phyloP scores from a whole-genome alignment of 345 rosid species.

The Diplotaxis tenuifolia region DNA sequence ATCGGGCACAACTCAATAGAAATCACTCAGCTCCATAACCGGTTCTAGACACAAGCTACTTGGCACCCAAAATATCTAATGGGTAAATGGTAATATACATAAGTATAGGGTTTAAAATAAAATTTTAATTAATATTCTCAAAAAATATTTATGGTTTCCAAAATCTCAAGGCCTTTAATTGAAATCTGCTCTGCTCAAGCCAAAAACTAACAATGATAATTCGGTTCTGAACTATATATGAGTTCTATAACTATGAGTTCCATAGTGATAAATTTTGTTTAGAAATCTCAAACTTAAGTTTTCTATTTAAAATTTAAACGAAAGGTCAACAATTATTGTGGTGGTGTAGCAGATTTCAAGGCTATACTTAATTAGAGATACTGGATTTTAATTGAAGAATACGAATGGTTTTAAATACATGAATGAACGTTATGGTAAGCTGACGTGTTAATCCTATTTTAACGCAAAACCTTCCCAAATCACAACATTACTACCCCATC shows the following conservation, averaged over 20 bases:
- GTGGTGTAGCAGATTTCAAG: neutral
- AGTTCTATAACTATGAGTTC: neutral
- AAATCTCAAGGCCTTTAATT: no score
- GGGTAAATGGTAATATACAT: no score
- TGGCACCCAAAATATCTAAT: no score
- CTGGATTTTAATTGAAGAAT: neutral
- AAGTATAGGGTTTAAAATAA: no score
- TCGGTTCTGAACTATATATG: constrained; percentile 3
- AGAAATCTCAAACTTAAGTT: neutral
- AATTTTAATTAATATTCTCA: no score
- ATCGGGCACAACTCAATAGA: constrained; percentile 7
- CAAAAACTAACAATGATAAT: constrained; percentile 9
- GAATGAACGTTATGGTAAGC: neutral
- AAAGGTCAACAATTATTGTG: neutral
- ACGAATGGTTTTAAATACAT: neutral
- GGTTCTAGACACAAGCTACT: no score
- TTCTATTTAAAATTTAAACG: neutral
- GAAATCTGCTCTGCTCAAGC: no score
- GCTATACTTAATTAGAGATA: neutral
- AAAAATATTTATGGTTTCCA: no score
- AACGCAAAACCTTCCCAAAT: neutral
- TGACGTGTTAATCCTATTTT: neutral
- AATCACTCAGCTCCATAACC: constrained; percentile 15
- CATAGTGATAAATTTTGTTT: neutral
- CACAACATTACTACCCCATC: neutral